Percentiles rank a stretch among this genome's conserved stretches.
Conservation (phyloP, 2,329 filamentous ascomycete genomes). For the Botryotinia globosa region DNA sequence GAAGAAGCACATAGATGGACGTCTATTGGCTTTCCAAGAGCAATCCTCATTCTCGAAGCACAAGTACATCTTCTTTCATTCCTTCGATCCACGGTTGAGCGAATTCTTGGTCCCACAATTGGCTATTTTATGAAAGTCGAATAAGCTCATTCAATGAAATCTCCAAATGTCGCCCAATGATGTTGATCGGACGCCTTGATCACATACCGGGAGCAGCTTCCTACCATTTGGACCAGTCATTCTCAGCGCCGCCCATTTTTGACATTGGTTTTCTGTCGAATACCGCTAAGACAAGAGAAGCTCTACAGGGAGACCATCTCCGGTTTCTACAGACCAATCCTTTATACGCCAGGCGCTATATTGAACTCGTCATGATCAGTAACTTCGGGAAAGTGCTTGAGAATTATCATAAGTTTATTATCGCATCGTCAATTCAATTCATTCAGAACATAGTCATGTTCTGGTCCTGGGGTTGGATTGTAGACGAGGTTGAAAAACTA, state of each 20-base stretch:
- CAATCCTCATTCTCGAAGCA: conserved; percentile 22
- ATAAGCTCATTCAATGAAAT: background rate
- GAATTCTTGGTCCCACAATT: conserved; percentile 5
- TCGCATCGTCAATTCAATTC: background rate
- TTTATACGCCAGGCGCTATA: conserved; percentile 1
- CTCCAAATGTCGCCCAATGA: background rate
- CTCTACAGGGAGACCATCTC: conserved; percentile 17
- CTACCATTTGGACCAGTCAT: conserved; percentile 20
- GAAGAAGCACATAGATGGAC: conserved; percentile 6
- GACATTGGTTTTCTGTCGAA: conserved; percentile 5
- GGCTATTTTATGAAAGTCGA: background rate
- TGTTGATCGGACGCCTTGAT: background rate
- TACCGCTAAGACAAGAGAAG: background rate
- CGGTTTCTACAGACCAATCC: conserved; percentile 15
- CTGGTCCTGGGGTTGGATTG: background rate
- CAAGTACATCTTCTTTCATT: conserved; percentile 14
- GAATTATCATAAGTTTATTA: background rate
- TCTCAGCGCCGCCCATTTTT: conserved; percentile 20
- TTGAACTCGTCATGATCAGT: background rate
- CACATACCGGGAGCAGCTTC: conserved; percentile 4
- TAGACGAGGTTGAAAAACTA: background rate
- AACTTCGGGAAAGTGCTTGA: background rate
- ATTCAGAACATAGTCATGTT: background rate
- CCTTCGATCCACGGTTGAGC: conserved; percentile 1
- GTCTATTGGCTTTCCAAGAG: conserved; percentile 20